Percentiles rank a stretch among this genome's conserved stretches.
These are phyloP conservation scores for Laetiporus sulphureus DNA, from an alignment of 1,284 basidiomycete species.

Conservation along the genomic window DNA sequence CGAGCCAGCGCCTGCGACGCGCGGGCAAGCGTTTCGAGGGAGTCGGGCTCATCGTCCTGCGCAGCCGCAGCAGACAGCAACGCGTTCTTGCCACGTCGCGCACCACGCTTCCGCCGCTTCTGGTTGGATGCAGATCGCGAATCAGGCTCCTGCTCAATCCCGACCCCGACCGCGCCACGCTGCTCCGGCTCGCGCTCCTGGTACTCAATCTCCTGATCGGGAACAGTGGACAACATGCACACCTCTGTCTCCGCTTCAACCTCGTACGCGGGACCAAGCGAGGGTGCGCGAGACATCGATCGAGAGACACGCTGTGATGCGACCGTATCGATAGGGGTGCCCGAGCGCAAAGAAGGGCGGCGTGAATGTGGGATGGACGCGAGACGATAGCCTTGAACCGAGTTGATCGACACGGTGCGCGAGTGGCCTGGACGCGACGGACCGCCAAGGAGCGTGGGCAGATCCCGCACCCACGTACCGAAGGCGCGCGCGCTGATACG, in stretches of 20 bases:
- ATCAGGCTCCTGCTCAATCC: constrained; percentile 29
- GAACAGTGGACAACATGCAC: constrained; percentile 17
- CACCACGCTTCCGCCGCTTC: constrained; percentile 75
- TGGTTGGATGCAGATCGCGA: constrained; percentile 59
- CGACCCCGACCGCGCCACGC: constrained; percentile 29
- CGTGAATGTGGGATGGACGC: constrained; percentile 59
- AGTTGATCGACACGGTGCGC: constrained; percentile 47
- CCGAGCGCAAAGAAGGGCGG: constrained; percentile 57
- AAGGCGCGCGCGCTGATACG: constrained; percentile 81
- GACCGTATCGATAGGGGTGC: constrained; percentile 36
- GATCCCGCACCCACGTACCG: constrained; percentile 78
- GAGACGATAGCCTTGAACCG: constrained; percentile 55
- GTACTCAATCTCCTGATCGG: constrained; percentile 45
- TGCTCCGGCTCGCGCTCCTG: constrained; percentile 35
- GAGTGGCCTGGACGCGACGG: constrained; percentile 28
- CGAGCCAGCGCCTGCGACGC: constrained; percentile 80
- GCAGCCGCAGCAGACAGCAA: constrained; percentile 18
- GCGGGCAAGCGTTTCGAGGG: constrained; percentile 64
- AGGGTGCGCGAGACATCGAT: constrained; percentile 53
- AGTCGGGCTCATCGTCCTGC: constrained; percentile 43
- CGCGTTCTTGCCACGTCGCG: constrained; percentile 60
- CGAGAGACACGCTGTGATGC: constrained; percentile 43
- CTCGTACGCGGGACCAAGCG: constrained; percentile 45
- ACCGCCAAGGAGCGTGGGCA: constrained; percentile 61
- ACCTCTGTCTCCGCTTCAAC: constrained; percentile 12